Evolutionary conservation across 768 basidiomycete genomes (phyloP), one percentile per base, ranked within the genome.

Genomic region (Tylopilus intermedius): DNA sequence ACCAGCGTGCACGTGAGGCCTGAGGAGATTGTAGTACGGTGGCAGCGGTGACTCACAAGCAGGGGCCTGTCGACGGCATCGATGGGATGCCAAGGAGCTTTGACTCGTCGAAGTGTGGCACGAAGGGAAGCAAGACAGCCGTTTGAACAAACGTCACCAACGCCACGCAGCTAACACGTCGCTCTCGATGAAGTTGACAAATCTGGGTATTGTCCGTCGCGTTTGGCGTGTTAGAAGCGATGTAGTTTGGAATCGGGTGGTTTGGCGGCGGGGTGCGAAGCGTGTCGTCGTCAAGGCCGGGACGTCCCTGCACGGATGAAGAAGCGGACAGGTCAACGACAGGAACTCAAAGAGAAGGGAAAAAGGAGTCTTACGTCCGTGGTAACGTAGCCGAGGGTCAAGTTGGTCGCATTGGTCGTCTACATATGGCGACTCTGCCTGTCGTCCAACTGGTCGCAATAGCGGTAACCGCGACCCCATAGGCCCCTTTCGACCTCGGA

Each of bases 381-480:
- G 4, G 89, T 90, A 22, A 90, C 87, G 61, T 90, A 90, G 55
- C 90, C 88, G 18, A 83, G 67, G 1, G 86, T 88, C 61, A 82
- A 66, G 54, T 83, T 78, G 2, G 73, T 78, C 38, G 57, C 3
- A 42, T 48, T 15, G 76, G 68, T 39, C 67, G 70, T 49, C 71
- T n/a, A n/a, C n/a, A n/a, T n/a, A n/a, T n/a, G n/a, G n/a, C 68
- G 67, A 43, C 57, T 59, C 49, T 75, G 68, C 84, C 83, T 84
- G 47, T 77, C 79, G 59, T 73, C 70, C 53, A 87, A 63, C 86
- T 86, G 87, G 13, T 65, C 62, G 32, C 69, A 65, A 60, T 79
- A 87, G 13, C 76, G 71, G 47, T 78, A 65, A 4, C 82, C 83
- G 7, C 69, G 71, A 13, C 63, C 72, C 57, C 73, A 67, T 22